These are phyloP conservation scores for Glarea lozoyensis DNA, from an alignment of 495 filamentous ascomycete genomes.

Conservation along the genomic window DNA sequence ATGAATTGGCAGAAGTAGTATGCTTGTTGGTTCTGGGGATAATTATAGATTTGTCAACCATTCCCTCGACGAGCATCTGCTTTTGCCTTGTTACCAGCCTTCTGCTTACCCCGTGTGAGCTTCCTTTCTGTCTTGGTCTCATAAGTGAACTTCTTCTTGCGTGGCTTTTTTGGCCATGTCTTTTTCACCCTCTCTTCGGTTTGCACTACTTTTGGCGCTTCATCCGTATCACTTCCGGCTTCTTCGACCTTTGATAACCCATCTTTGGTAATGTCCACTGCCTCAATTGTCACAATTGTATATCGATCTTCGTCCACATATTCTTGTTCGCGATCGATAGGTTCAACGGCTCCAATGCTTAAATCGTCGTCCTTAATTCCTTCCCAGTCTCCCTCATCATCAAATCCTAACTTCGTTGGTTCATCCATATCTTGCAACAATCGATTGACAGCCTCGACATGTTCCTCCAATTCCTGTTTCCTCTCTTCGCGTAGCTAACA, in stretches of 20 bases:
- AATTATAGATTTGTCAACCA: conserved; percentile 6
- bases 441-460: conserved; percentile 62
- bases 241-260: conserved; percentile 49
- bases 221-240: conserved; percentile 36
- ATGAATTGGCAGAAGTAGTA: too few relatives aligned
- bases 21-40: too few relatives aligned
- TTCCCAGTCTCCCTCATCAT: conserved; percentile 53
- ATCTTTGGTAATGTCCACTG: conserved; percentile 71
- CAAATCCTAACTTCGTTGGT: conserved; percentile 38
- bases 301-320: conserved; percentile 95
- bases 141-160: conserved; percentile 88
- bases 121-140: conserved; percentile 74
- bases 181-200: conserved; percentile 34
- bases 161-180: conserved; percentile 55
- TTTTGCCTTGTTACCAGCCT: conserved; percentile 41
- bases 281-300: conserved; percentile 87
- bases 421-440: conserved; percentile 45
- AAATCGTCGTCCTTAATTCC: conserved; percentile 37
- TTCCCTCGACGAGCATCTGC: conserved; percentile 23
- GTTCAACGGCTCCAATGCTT: conserved; percentile 30
- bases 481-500: conserved; percentile 69
- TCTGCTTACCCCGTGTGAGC: conserved; percentile 56
- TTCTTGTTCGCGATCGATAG: conserved; percentile 76
- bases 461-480: conserved; percentile 66
- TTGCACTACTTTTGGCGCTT: conserved; percentile 21